phyloP scores from a whole-genome alignment of 345 rosid species.

The Brassica rapa region DNA sequence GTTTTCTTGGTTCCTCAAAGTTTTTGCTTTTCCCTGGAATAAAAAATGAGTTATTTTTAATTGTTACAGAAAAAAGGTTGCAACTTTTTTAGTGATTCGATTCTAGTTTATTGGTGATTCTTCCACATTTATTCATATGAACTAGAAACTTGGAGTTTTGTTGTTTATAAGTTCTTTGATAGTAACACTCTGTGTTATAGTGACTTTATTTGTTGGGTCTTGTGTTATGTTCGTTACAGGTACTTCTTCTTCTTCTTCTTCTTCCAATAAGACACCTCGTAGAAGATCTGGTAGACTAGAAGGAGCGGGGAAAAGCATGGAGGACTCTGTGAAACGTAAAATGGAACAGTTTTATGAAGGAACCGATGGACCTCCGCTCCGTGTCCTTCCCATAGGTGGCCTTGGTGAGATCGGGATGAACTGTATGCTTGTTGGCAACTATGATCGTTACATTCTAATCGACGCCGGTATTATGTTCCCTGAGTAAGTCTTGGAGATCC shows the following conservation, averaged over 20 bases:
- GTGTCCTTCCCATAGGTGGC: conserved; percentile 94
- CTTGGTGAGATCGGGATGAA: conserved; percentile 99
- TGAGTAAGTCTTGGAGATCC: conserved; percentile 62
- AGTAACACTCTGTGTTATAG: background rate
- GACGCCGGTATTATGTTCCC: conserved; percentile 99
- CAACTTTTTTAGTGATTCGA: conserved; percentile 12
- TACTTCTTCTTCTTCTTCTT: conserved; percentile 45
- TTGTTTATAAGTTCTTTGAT: background rate
- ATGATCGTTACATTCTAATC: conserved; percentile 86
- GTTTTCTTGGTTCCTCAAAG: background rate
- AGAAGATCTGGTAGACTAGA: conserved; percentile 63
- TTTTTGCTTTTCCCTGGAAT: background rate
- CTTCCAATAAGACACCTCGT: conserved; percentile 50
- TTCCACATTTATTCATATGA: background rate
- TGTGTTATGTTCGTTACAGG: conserved; percentile 31
- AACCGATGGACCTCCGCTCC: conserved; percentile 85
- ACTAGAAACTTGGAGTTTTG: background rate
- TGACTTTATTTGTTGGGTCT: conserved; percentile 8
- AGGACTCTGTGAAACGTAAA: conserved; percentile 92
- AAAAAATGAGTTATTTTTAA: conserved; percentile 5
- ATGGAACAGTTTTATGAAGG: conserved; percentile 98
- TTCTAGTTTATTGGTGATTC: background rate
- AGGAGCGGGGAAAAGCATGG: conserved; percentile 91
- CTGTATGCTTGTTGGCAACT: conserved; percentile 98
- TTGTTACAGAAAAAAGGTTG: background rate